Percentiles rank a stretch among this genome's conserved stretches.
Conservation (phyloP, 1,139 yeast species). For the Saccharomyces hybrid region DNA sequence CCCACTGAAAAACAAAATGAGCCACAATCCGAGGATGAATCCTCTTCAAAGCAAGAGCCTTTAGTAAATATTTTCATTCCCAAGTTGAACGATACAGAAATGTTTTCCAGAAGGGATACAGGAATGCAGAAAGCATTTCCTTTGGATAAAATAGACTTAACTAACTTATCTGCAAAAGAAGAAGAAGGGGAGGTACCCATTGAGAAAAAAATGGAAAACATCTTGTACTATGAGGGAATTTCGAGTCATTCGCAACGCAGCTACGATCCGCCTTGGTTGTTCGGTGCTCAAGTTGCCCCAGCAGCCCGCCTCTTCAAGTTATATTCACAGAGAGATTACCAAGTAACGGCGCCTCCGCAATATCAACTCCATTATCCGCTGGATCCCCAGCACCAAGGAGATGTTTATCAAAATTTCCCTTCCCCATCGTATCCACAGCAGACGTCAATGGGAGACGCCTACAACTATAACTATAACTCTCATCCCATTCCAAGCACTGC, state of each 20-base stretch:
- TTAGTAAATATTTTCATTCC: neutral
- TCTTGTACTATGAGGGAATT: neutral
- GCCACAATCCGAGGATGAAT: neutral
- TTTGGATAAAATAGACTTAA: neutral
- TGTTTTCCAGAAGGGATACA: neutral
- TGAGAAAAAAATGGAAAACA: neutral
- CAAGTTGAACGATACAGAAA: neutral
- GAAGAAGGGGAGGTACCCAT: neutral
- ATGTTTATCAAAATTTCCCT: neutral
- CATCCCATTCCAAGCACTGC: neutral
- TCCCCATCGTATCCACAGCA: neutral
- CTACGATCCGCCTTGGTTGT: neutral
- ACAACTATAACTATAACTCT: neutral
- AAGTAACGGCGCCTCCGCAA: neutral
- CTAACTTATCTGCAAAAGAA: neutral
- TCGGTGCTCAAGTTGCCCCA: neutral
- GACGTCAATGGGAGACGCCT: neutral
- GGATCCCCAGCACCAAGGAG: neutral
- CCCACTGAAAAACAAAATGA: neutral
- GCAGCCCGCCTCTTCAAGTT: neutral
- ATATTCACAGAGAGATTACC: neutral
- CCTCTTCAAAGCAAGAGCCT: neutral
- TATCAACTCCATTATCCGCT: neutral
- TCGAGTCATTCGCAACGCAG: neutral
- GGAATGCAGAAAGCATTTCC: neutral